A percentile compares a stretch with the other conserved stretches of the same genome.
These are phyloP conservation scores for Fraxinus albicans DNA, from an alignment of 305 asterid species.

Conservation along the genomic window DNA sequence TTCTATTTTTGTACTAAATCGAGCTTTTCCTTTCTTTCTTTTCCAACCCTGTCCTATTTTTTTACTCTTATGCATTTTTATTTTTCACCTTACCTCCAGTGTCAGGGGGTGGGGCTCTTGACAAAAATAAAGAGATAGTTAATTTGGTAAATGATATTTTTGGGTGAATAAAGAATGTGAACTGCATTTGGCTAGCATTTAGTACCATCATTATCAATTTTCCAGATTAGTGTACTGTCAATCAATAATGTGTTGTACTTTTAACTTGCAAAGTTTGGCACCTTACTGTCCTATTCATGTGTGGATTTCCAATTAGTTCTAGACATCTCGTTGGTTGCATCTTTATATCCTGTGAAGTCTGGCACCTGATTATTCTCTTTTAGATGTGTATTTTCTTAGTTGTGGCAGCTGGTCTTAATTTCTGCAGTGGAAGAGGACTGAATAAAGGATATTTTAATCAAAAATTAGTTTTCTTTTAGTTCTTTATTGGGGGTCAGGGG, in stretches of 20 bases:
- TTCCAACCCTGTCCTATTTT: background rate
- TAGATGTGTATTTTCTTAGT: background rate
- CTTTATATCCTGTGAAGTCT: conserved; percentile 5
- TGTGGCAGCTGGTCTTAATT: background rate
- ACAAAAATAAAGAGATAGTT: background rate
- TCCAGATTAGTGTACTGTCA: background rate
- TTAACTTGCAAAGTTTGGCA: background rate
- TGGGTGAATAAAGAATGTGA: background rate
- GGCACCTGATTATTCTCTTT: background rate
- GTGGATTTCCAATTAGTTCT: background rate
- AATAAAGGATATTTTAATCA: background rate
- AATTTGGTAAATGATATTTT: background rate
- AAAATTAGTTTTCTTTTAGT: background rate
- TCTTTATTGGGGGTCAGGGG: background rate
- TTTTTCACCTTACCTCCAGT: background rate
- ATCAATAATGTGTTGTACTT: background rate
- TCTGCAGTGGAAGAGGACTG: background rate
- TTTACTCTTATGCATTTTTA: background rate
- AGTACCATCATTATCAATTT: background rate
- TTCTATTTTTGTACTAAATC: background rate
- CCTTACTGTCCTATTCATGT: conserved; percentile 7
- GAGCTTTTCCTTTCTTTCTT: conserved; percentile 2
- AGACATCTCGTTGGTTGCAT: background rate
- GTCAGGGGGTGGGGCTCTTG: background rate
- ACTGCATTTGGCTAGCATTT: background rate